Base-by-base conservation (phyloP, 306 rosid genomes). In the Begonia masoniana region DNA sequence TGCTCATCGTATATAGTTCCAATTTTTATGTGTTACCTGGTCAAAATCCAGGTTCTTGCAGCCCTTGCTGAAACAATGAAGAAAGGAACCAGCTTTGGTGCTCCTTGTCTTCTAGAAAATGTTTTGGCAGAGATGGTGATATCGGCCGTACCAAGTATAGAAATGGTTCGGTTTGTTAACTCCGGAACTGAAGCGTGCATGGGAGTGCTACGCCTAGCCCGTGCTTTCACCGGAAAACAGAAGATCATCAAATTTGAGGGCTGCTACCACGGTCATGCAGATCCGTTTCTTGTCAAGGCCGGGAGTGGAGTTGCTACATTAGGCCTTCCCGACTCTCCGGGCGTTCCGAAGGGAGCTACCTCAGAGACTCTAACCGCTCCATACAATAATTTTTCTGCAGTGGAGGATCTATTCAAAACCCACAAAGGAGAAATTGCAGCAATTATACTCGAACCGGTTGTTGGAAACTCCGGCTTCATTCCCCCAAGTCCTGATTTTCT, bases 301-400 rank as follows among this genome's bases (percentile, higher is more conserved):
- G 99, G 99, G 16, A 85, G 96, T 67, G 99, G 94, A 50, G 94
- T 83, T 49, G 99, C 99, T 61, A 81, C 99, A 10, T 66, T 83
- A 17, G 99, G 99, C 56, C 99, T 91, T 59, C 99, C 99, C 6
- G 96, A 91, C 64, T 86, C 99, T 36, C 99, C 99, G 5, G 99
- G 94, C 53, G 99, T 91, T 43, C 99, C 99, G 2, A 79, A 53
- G 66, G 92, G 81, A 50, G 99, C 96, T 50, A 91, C 99, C 48
- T 4, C 0, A n/a, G 99, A 79, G 57, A 91, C 99, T 61, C 86
- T 91, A 42, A 83, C 69, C 0, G 94, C 96, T 26, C 88, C 94
- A 15, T 91, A 23, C 69, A 91, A 91, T 57, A 94, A 79, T 67
- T 45, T 68, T 31, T 58, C 72, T 1, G 94, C 99, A 1, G 92